Evolutionary conservation across 1,139 yeast species (phyloP).

Genomic region (Waltiozyma sp.): DNA sequence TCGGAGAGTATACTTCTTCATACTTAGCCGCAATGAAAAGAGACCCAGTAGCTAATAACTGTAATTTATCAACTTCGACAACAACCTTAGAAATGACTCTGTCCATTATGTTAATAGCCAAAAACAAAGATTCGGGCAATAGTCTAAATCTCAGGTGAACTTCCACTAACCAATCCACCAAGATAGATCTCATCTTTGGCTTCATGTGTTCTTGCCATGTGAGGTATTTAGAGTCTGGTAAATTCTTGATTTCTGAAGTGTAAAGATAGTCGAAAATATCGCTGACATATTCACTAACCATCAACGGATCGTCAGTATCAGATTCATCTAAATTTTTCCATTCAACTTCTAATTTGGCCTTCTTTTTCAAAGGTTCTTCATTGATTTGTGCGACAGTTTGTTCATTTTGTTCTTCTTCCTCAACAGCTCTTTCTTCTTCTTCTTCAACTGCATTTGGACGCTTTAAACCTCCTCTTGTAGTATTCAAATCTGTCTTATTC

Average conservation of each 20-base stretch:
- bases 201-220: conserved; percentile 54
- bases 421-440: not conserved
- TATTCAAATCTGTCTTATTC: conserved; percentile 1
- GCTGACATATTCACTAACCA: conserved; percentile 82
- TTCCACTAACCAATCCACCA: conserved; percentile 91
- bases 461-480: conserved; percentile 6
- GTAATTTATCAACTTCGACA: conserved; percentile 74
- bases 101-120: conserved; percentile 85
- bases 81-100: conserved; percentile 71
- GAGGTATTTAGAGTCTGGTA: conserved; percentile 67
- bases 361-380: conserved; percentile 7
- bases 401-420: not conserved
- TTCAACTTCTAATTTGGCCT: conserved; percentile 9
- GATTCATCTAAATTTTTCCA: conserved; percentile 74
- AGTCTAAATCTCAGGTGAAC: conserved; percentile 80
- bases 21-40: conserved; percentile 89
- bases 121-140: conserved; percentile 77
- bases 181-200: conserved; percentile 78
- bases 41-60: conserved; percentile 82
- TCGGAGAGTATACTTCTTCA: conserved; percentile 91
- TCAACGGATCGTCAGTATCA: conserved; percentile 75
- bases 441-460: conserved; percentile 5
- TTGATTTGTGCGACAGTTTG: not conserved
- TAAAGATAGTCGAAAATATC: conserved; percentile 76
- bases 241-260: conserved; percentile 55